Evolutionary conservation across 257 asterid species (phyloP).

Genomic region (Solanum sejunctum): DNA sequence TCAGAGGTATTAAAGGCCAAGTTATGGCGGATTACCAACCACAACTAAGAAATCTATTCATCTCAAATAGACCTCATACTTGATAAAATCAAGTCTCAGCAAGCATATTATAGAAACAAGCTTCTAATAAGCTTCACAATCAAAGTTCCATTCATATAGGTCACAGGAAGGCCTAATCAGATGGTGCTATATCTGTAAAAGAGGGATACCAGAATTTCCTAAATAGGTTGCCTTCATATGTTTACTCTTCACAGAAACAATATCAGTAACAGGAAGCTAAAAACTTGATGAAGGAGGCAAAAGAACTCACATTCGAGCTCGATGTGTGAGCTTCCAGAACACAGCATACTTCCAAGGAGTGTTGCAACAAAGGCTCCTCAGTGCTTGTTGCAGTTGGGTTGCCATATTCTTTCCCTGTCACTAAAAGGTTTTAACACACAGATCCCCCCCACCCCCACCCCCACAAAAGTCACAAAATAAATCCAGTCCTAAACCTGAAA

Average conservation of each 20-base stretch:
- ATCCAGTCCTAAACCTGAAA: conserved; percentile 33
- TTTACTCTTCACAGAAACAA: neutral
- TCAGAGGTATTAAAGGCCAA: neutral
- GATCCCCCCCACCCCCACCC: neutral
- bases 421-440: conserved; percentile 8
- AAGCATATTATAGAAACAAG: neutral
- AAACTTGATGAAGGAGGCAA: neutral
- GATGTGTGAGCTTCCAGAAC: conserved; percentile 88
- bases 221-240: neutral
- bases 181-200: neutral
- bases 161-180: neutral
- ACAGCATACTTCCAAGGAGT: conserved; percentile 85
- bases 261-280: neutral
- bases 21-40: neutral
- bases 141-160: neutral
- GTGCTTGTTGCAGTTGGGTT: conserved; percentile 50
- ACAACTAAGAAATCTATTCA: neutral
- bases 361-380: conserved; percentile 65
- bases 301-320: conserved; percentile 64
- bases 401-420: conserved; percentile 45
- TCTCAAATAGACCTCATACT: neutral
- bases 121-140: neutral
- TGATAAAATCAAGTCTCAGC: neutral
- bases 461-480: conserved; percentile 1
- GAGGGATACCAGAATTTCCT: neutral